Evolutionary conservation across 2,329 filamentous ascomycete species (phyloP).

Genomic region (Pleomassaria siparia): DNA sequence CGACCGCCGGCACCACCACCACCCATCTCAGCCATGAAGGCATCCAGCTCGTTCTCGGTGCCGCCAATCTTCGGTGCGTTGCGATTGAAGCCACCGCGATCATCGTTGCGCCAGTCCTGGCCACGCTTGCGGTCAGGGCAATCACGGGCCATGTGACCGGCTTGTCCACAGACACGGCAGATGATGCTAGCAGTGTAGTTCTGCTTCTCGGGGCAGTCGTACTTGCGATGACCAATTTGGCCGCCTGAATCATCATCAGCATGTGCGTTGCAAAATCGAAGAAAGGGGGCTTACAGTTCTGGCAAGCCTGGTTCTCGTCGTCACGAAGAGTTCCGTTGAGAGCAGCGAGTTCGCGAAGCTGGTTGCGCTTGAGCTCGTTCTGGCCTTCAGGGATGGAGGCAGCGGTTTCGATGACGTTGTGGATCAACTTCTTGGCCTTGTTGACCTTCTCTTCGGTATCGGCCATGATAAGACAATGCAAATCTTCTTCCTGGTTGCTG

Average conservation of each 20-base stretch:
- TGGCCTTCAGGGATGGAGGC: conserved; percentile 98
- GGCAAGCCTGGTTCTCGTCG: conserved; percentile 98
- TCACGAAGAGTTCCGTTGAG: conserved; percentile 99
- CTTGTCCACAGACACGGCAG: conserved; percentile 96
- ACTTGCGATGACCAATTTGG: conserved; percentile 98
- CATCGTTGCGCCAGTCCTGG: conserved; percentile 86
- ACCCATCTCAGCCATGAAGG: conserved; percentile 97
- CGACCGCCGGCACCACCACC: conserved; percentile 68
- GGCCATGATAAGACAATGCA: conserved; percentile 99
- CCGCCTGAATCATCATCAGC: conserved; percentile 57
- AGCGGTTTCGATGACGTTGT: conserved; percentile 98
- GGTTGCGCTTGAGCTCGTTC: conserved; percentile 98
- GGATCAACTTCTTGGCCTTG: conserved; percentile 97
- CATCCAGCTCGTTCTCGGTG: conserved; percentile 92
- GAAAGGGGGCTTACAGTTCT: conserved; percentile 69
- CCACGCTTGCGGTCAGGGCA: conserved; percentile 93
- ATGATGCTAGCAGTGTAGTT: conserved; percentile 99
- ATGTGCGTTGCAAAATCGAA: conserved; percentile 6
- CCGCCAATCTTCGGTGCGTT: conserved; percentile 67
- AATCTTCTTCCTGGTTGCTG: conserved; percentile 99
- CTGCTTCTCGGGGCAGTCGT: conserved; percentile 95
- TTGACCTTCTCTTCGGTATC: conserved; percentile 99
- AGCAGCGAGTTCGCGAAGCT: conserved; percentile 93
- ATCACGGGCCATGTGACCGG: conserved; percentile 96
- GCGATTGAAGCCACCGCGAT: conserved; percentile 51